Conservation (phyloP, 495 filamentous ascomycete genomes). For the Talaromyces adpressus region DNA sequence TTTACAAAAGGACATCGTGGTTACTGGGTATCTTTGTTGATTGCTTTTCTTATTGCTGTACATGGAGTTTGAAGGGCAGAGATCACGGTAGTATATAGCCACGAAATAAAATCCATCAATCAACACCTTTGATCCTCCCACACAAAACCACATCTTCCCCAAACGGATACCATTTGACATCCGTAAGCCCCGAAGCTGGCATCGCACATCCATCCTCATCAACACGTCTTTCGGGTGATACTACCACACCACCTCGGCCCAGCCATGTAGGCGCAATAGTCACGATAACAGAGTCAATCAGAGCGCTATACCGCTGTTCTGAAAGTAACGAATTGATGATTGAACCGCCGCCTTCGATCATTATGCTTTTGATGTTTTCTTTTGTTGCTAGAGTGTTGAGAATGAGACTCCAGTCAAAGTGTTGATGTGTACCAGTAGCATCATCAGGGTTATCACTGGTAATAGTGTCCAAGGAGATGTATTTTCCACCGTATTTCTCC, state of each 20-base stretch:
- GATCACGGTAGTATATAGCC: background rate
- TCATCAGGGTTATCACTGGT: conserved; percentile 7
- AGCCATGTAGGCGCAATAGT: conserved; percentile 84
- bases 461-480: conserved; percentile 24
- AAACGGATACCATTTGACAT: conserved; percentile 66
- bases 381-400: conserved; percentile 38
- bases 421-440: conserved; percentile 1
- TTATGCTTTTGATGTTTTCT: conserved; percentile 64
- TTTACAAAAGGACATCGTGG: background rate
- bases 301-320: conserved; percentile 35
- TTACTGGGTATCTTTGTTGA: background rate
- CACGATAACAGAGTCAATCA: conserved; percentile 73
- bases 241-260: conserved; percentile 69
- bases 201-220: conserved; percentile 36
- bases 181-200: conserved; percentile 51
- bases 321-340: conserved; percentile 71
- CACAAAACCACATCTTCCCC: conserved; percentile 75
- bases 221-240: conserved; percentile 48
- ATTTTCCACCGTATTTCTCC: conserved; percentile 39
- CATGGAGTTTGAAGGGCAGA: background rate
- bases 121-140: conserved; percentile 37
- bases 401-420: conserved; percentile 55
- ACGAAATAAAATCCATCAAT: background rate
- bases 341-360: conserved; percentile 79
- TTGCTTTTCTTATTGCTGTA: background rate